Evolutionary conservation across 108 stramenopile genomes (phyloP).

Genomic region (Aurantiochytrium sp.): DNA sequence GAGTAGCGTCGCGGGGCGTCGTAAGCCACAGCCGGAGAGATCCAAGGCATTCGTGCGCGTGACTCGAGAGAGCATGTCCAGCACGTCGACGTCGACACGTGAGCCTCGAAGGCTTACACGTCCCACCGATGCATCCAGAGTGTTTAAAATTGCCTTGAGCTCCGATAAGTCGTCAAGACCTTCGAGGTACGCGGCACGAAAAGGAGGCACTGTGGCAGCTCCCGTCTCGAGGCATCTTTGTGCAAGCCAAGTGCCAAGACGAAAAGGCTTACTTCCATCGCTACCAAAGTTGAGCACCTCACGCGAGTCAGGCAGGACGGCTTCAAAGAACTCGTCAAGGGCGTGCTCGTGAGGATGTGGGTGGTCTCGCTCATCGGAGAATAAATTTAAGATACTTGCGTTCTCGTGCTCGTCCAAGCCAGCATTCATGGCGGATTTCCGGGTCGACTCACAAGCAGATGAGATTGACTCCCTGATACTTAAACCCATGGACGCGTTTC

Average conservation of each 20-base stretch:
- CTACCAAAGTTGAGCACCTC: not conserved
- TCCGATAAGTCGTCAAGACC: not conserved
- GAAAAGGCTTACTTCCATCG: too few species aligned
- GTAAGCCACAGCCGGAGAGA: not conserved
- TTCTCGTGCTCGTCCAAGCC: too few species aligned
- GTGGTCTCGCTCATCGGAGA: too few species aligned
- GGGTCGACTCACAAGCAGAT: too few species aligned
- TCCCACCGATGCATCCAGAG: not conserved
- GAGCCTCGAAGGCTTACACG: not conserved
- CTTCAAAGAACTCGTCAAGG: not conserved
- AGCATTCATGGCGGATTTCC: too few species aligned
- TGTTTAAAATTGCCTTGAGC: not conserved
- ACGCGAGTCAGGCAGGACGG: not conserved
- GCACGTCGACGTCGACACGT: not conserved
- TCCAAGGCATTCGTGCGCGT: not conserved
- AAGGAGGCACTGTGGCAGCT: not conserved
- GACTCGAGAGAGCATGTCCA: not conserved
- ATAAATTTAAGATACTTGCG: too few species aligned
- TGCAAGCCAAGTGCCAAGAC: too few species aligned
- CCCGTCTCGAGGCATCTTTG: not conserved
- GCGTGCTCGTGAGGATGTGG: not conserved
- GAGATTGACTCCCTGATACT: too few species aligned
- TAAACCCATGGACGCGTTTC: too few species aligned
- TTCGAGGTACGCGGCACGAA: not conserved
- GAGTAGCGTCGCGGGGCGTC: not conserved